Evolutionary conservation across 75 land plant species (phyloP), one percentile per base, ranked within the genome.

Genomic region (Gnetum montanum): DNA sequence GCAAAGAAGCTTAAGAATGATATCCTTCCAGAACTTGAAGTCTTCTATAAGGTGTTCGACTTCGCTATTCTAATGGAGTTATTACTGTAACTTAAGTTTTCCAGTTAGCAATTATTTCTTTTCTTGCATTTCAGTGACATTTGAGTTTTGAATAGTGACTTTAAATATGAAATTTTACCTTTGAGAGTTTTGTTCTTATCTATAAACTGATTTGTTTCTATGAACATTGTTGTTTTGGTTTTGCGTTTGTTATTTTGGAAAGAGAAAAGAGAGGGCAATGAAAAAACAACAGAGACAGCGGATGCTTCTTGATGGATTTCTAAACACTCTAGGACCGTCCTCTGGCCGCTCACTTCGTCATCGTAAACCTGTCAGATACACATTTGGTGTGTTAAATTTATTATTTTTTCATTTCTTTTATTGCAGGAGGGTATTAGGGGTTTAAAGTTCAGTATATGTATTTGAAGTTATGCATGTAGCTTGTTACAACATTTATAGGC

Each of bases 201-300:
- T 6, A 30, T 50, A 50, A 16, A 19, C 33, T 4, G 27, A 41
- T 22, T 8, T 15, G 10, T 34, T 33, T 23, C 23, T 45, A 15
- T 35, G 3, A 20, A 55, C 35, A 19, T 55, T 34, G 29, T 34
- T 58, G n/a, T n/a, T n/a, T n/a, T n/a, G 2, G 8, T 16, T 33
- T 27, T 65, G 8, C n/a, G 7, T 23, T 58, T 3, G 18, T 58
- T 18, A 8, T n/a, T 61, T 68, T 43, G n/a, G 26, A 19, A 72
- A 90, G 96, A 95, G 64, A 55, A 95, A 84, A 66, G 99, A 90
- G 48, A 81, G 71, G 45, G 56, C 78, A 46, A 59, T 95, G 35
- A 95, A 90, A 60, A 90, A 90, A 20, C 92, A 90, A 43, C 97
- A 95, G 23, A 87, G 99, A 51, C 79, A 95, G 56, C 92, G 97